A percentile compares a stretch with the other conserved stretches of the same genome.
Conservation (phyloP, 306 rosid genomes). For the Fragaria iinumae region DNA sequence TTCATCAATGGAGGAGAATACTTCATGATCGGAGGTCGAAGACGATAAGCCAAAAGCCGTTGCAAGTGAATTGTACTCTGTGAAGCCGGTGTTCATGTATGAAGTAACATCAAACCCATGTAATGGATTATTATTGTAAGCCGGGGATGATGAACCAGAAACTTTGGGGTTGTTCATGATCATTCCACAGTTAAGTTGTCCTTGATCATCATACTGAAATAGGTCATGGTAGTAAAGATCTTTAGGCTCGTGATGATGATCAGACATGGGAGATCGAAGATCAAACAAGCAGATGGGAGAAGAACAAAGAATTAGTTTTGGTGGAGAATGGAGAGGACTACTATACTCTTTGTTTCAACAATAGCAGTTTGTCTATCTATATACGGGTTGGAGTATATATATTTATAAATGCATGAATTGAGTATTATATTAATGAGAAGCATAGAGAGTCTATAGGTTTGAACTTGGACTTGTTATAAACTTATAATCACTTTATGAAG, state of each 20-base stretch:
- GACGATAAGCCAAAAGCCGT: conserved; percentile 65
- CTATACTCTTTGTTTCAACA: conserved; percentile 16
- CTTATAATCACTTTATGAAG: conserved; percentile 54
- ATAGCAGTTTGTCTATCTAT: conserved; percentile 24
- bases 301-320: background rate
- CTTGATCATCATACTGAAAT: conserved; percentile 42
- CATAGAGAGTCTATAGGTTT: conserved; percentile 52
- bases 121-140: conserved; percentile 11
- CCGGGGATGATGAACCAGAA: conserved; percentile 27
- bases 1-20: conserved; percentile 42
- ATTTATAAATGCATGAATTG: conserved; percentile 17
- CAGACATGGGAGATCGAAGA: conserved; percentile 52
- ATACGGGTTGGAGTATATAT: conserved; percentile 13
- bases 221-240: conserved; percentile 46
- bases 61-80: conserved; percentile 55
- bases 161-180: conserved; percentile 5
- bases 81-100: conserved; percentile 40
- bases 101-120: conserved; percentile 49
- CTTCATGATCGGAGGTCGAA: conserved; percentile 46
- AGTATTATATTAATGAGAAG: conserved; percentile 15
- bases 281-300: conserved; percentile 15
- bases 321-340: background rate
- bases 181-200: conserved; percentile 16
- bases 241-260: conserved; percentile 35
- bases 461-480: conserved; percentile 48